Evolutionary conservation across 768 basidiomycete species (phyloP), one percentile per base, ranked within the genome.

Genomic region (Podaxis sp.): DNA sequence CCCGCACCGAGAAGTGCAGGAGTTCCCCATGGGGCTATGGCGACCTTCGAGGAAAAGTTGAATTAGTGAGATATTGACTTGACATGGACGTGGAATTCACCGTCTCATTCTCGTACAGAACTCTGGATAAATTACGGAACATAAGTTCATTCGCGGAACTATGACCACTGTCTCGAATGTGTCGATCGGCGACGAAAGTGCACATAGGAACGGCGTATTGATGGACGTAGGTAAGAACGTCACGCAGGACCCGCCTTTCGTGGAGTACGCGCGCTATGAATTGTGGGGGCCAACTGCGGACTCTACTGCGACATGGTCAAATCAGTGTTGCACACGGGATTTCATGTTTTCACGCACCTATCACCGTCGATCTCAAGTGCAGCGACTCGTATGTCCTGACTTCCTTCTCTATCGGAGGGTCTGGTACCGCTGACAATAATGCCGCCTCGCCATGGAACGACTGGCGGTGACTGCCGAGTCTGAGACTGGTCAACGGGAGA

Each of bases 321-420:
- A 71, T 75, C 64, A 79, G 69, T 59, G 63, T 66, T 64, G 57
- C 65, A 59, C 61, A 54, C 47, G 57, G 43, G 25, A 52, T 47
- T 43, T 51, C 65, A 49, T 40, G 58, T 59, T 61, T 50, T 43
- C 52, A 79, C 85, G 71, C 78, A 89, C 87, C 80, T 85, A 67
- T 88, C 85, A n/a, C 87, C 86, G 69, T 87, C 87, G 37, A 85
- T 87, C 75, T 89, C 87, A 47, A 86, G 85, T 25, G 85, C 86
- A 29, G 85, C 85, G 67, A 87, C 84, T 57, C 75, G 78, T 55
- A 88, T 77, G 63, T 82, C 80, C 68, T 85, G 83, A 66, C 72
- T 80, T 67, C 76, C 77, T 64, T 74, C 75, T 66, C 76, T 77
- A 68, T 83, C 80, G 65, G 80, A 77, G 66, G 76, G 64, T 62